A percentile compares a stretch with the other conserved stretches of the same genome.
These are phyloP conservation scores for Torulaspora microellipsoides DNA, from an alignment of 805 yeast genomes.

Conservation along the genomic window DNA sequence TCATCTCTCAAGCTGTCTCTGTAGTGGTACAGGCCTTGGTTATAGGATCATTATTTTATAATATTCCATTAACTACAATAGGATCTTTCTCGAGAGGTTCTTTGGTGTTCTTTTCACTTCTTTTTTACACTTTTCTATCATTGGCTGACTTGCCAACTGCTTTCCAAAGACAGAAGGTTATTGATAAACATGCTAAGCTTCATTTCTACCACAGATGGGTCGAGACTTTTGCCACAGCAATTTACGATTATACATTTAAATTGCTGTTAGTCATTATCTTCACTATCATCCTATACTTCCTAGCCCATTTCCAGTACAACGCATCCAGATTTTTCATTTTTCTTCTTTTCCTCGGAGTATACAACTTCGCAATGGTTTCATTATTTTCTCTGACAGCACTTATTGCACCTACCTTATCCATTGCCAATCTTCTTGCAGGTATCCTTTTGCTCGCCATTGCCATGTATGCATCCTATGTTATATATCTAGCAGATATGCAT, in stretches of 20 bases:
- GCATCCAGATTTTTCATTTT: constrained; percentile 51
- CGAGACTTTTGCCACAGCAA: constrained; percentile 56
- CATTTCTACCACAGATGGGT: constrained; percentile 63
- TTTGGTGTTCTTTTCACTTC: constrained; percentile 45
- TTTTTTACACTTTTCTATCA: constrained; percentile 55
- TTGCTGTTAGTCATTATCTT: constrained; percentile 40
- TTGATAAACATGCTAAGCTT: constrained; percentile 60
- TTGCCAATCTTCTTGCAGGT: constrained; percentile 61
- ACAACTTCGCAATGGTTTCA: constrained; percentile 45
- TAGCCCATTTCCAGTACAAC: constrained; percentile 45
- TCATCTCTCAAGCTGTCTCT: constrained; percentile 40
- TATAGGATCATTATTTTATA: constrained; percentile 49
- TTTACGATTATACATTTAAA: constrained; percentile 59
- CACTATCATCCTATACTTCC: constrained; percentile 47
- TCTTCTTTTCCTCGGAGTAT: constrained; percentile 40
- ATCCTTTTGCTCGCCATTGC: constrained; percentile 45
- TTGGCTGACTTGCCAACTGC: constrained; percentile 50
- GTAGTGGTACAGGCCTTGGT: constrained; percentile 39
- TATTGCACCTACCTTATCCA: constrained; percentile 43
- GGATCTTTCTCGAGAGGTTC: constrained; percentile 55
- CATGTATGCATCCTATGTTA: constrained; percentile 62
- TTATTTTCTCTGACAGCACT: constrained; percentile 55
- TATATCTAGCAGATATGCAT: constrained; percentile 56
- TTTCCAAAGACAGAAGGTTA: constrained; percentile 48
- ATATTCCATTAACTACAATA: constrained; percentile 39